Evolutionary conservation across 805 yeast genomes (phyloP), one percentile per base, ranked within the genome.

Genomic region (Torulaspora maleeae): DNA sequence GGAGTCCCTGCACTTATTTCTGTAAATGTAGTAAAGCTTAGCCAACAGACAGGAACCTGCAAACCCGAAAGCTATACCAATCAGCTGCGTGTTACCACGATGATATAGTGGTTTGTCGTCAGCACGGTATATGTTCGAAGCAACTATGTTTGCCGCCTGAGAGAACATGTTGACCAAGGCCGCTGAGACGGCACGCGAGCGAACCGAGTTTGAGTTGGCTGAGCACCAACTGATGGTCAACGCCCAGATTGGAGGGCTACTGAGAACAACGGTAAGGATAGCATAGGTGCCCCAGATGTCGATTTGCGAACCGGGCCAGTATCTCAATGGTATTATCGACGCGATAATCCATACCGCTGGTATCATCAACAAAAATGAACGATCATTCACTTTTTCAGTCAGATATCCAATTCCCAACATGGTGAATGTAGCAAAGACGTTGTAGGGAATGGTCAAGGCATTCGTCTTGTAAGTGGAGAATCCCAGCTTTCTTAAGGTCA

Each of bases 111-210:
- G 90, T 34, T 66, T 67, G 56, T 83, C 90, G 35, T 71, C 74
- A 1, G 60, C 58, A 38, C 81, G 62, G 61, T 83, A 83, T 5
- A 83, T 71, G 54, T 82, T 77, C 6, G 80, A 67, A 2, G 79
- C 66, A 8, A 76, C 66, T 39, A 83, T 78, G 15, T 69, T 61
- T 1, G 79, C 83, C 0, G 78, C 67, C 57, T 83, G 89, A 1
- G 77, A 78, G 59, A 73, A 75, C 71, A 82, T 80, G 55, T 82
- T 83, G 56, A 77, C 81, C 38, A 83, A 46, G 0, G 88, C 80
- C 0, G 86, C 78, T 11, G 83, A 73, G 4, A 83, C 79, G 0
- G 88, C 77, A 53, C 90, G 68, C 2, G 78, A 67, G n/a, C 82
- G 64, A 22, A 83, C 83, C 1, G 82, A 71, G 59, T 78, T 76